Conservation (phyloP, 148 eudicot genomes). For the Chenopodium quinoa region DNA sequence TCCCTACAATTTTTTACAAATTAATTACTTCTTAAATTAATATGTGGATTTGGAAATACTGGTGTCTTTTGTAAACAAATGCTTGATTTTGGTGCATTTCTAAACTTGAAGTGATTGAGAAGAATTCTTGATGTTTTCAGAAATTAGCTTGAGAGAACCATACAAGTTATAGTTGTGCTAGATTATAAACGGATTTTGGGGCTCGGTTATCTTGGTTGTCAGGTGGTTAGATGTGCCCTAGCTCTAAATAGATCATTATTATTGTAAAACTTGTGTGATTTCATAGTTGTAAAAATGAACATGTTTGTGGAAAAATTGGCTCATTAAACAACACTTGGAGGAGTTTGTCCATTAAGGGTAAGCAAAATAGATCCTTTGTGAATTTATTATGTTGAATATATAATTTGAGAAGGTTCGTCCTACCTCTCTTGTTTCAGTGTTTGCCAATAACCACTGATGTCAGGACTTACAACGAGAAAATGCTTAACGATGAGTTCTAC, state of each 20-base stretch:
- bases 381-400: not conserved
- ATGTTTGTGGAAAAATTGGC: constrained; percentile 76
- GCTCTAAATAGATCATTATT: not conserved
- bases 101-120: constrained; percentile 32
- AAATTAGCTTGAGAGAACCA: constrained; percentile 87
- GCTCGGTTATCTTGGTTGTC: constrained; percentile 97
- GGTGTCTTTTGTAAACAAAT: not conserved
- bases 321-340: constrained; percentile 90
- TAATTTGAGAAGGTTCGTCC: not conserved
- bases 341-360: constrained; percentile 91
- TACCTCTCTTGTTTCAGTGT: constrained; percentile 50
- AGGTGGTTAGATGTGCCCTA: constrained; percentile 42
- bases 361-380: constrained; percentile 22
- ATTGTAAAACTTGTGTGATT: not conserved
- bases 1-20: too few relatives aligned
- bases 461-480: constrained; percentile 76
- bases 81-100: not conserved
- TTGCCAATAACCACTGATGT: constrained; percentile 91
- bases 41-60: too few relatives aligned
- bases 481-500: constrained; percentile 80
- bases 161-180: constrained; percentile 93
- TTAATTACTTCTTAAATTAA: too few relatives aligned
- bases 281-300: not conserved
- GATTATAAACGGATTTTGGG: constrained; percentile 95
- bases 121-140: constrained; percentile 80